These are phyloP conservation scores for Aspergillus panamensis DNA, from an alignment of 495 filamentous ascomycete genomes.

Conservation along the genomic window DNA sequence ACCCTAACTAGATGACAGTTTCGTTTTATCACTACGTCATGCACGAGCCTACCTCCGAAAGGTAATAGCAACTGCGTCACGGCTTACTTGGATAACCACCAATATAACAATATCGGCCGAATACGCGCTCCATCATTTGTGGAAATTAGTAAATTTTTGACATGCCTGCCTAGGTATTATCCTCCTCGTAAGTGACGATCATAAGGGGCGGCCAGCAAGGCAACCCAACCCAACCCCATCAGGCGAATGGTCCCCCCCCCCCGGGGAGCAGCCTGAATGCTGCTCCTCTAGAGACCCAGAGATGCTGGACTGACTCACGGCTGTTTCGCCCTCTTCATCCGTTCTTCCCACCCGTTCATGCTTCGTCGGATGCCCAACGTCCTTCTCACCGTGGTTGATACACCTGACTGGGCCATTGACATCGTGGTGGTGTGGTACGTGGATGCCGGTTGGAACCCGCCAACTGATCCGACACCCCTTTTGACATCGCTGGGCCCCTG, in stretches of 20 bases:
- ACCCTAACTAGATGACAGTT: too few relatives aligned
- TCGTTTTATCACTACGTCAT: too few relatives aligned
- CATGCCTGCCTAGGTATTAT: too few relatives aligned
- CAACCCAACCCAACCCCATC: not conserved
- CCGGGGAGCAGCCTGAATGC: not conserved
- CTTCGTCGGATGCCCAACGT: slow-evolving; percentile 58
- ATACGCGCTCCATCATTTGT: too few relatives aligned
- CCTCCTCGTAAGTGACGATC: too few relatives aligned
- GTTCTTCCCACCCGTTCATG: slow-evolving; percentile 53
- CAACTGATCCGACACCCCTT: slow-evolving; percentile 21
- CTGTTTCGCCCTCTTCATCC: slow-evolving; percentile 39
- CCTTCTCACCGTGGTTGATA: slow-evolving; percentile 33
- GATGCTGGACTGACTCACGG: slow-evolving; percentile 3
- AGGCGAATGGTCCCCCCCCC: not conserved
- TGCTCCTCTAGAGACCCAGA: not conserved
- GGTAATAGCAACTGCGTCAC: too few relatives aligned
- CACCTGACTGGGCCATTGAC: slow-evolving; percentile 37
- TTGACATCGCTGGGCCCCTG: slow-evolving; percentile 26
- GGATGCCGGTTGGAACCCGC: slow-evolving; percentile 33
- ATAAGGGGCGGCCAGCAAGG: not conserved
- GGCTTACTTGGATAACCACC: too few relatives aligned
- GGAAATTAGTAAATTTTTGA: too few relatives aligned
- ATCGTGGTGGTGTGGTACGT: slow-evolving; percentile 55
- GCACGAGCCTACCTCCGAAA: too few relatives aligned
- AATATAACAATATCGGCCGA: too few relatives aligned